phyloP scores from a whole-genome alignment of 2,329 filamentous ascomycete species.

The Alternaria viburni region DNA sequence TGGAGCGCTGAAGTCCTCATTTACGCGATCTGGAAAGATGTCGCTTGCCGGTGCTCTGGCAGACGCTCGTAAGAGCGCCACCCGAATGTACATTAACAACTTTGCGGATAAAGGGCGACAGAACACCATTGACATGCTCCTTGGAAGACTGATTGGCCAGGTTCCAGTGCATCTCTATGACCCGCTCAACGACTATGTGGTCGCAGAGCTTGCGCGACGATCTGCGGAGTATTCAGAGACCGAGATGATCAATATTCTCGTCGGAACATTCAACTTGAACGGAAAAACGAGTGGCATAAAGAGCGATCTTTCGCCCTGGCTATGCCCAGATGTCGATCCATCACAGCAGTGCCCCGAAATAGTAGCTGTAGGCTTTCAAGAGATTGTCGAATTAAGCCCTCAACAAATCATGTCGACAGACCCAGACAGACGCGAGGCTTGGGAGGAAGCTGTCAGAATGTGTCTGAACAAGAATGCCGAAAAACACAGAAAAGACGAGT shows the following conservation, averaged over 20 bases:
- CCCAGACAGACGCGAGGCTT: conserved; percentile 79
- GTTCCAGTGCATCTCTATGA: conserved; percentile 85
- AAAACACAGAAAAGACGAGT: conserved; percentile 72
- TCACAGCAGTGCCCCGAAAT: conserved; percentile 77
- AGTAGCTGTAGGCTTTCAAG: conserved; percentile 90
- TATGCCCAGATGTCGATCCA: conserved; percentile 70
- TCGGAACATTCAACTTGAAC: conserved; percentile 95
- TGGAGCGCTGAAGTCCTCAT: conserved; percentile 92
- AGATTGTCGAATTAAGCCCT: conserved; percentile 96
- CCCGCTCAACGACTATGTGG: conserved; percentile 91
- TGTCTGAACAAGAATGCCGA: conserved; percentile 77
- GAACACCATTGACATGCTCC: conserved; percentile 90
- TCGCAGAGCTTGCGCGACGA: conserved; percentile 72
- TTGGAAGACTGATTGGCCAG: conserved; percentile 86
- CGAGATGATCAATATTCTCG: conserved; percentile 77
- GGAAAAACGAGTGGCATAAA: conserved; percentile 79
- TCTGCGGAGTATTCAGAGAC: conserved; percentile 75
- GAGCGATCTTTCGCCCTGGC: conserved; percentile 83
- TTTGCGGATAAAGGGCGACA: conserved; percentile 93
- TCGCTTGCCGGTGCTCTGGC: conserved; percentile 90
- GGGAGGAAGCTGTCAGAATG: conserved; percentile 81
- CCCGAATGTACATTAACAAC: conserved; percentile 95
- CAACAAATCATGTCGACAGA: conserved; percentile 99
- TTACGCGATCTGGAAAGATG: conserved; percentile 94
- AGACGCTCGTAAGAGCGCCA: conserved; percentile 94